A percentile compares a stretch with the other conserved stretches of the same genome.
Evolutionary conservation across 2,329 filamentous ascomycete genomes (phyloP).

Genomic region (Colletotrichum gloeosporioides): DNA sequence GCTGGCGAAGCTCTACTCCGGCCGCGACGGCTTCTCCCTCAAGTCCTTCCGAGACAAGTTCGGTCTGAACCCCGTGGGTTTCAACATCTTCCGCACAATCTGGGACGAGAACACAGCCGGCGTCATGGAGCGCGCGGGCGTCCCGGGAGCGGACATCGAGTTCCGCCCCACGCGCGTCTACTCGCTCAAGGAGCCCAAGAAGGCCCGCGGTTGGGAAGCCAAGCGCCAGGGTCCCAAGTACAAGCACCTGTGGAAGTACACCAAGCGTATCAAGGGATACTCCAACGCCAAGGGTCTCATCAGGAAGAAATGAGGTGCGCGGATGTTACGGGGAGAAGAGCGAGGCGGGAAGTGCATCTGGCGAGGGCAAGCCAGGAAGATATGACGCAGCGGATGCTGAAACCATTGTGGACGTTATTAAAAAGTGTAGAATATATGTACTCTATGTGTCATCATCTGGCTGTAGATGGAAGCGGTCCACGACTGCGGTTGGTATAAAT

Average conservation of each 20-base stretch:
- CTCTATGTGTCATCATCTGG: conserved; percentile 24
- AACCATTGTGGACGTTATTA: not conserved
- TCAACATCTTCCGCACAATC: conserved; percentile 83
- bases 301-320: conserved; percentile 31
- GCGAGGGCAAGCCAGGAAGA: not conserved
- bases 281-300: conserved; percentile 48
- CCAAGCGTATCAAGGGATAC: conserved; percentile 58
- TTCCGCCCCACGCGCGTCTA: conserved; percentile 82
- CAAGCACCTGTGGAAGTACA: conserved; percentile 69
- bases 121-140: conserved; percentile 82
- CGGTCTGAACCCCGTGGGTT: conserved; percentile 75
- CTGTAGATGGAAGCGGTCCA: conserved; percentile 22
- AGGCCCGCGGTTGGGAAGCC: conserved; percentile 69
- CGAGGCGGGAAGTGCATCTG: not conserved
- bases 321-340: not conserved
- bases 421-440: conserved; percentile 25
- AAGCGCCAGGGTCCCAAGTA: conserved; percentile 70
- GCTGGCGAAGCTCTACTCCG: conserved; percentile 57
- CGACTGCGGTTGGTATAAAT: conserved; percentile 17
- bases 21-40: conserved; percentile 66
- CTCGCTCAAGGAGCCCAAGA: conserved; percentile 66
- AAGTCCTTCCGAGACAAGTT: conserved; percentile 77
- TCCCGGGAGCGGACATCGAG: conserved; percentile 81
- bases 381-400: not conserved
- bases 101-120: conserved; percentile 90